Evolutionary conservation across 1,284 basidiomycete species (phyloP).

Genomic region (Cryptococcus sp.): DNA sequence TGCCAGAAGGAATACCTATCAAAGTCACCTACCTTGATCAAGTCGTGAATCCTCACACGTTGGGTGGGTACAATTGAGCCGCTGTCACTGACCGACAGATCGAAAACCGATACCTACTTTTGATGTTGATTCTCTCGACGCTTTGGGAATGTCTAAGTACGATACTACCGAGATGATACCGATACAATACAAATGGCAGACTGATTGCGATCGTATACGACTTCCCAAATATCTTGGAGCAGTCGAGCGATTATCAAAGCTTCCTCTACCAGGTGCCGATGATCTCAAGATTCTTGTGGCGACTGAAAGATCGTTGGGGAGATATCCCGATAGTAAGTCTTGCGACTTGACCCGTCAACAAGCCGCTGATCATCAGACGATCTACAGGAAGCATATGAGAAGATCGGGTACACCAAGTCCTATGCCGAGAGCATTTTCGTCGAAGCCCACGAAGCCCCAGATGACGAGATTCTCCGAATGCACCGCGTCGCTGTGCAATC

Average conservation of each 20-base stretch:
- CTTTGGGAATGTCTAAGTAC: constrained; percentile 21
- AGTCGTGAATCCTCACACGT: too few relatives aligned
- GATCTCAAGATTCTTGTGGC: constrained; percentile 29
- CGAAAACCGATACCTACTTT: too few relatives aligned
- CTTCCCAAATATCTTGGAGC: constrained; percentile 25
- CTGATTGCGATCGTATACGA: constrained; percentile 17
- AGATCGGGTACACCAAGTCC: constrained; percentile 24
- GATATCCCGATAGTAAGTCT: constrained; percentile 26
- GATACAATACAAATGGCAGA: constrained; percentile 35
- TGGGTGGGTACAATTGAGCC: too few relatives aligned
- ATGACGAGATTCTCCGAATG: constrained; percentile 28
- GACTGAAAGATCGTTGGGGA: constrained; percentile 33
- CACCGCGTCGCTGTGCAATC: constrained; percentile 27
- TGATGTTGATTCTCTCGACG: too few relatives aligned
- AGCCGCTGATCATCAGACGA: constrained; percentile 25
- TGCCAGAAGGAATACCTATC: background rate
- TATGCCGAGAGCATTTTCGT: constrained; percentile 24
- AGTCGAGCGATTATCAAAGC: constrained; percentile 25
- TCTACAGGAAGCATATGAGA: constrained; percentile 27
- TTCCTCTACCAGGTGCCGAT: constrained; percentile 17
- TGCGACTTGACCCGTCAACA: background rate
- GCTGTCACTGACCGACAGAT: too few relatives aligned
- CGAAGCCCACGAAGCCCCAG: constrained; percentile 27
- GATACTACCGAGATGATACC: constrained; percentile 27
- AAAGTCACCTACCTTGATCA: constrained; percentile 7